Evolutionary conservation across 1,284 basidiomycete species (phyloP).

Genomic region (Ceratobasidium sp.): DNA sequence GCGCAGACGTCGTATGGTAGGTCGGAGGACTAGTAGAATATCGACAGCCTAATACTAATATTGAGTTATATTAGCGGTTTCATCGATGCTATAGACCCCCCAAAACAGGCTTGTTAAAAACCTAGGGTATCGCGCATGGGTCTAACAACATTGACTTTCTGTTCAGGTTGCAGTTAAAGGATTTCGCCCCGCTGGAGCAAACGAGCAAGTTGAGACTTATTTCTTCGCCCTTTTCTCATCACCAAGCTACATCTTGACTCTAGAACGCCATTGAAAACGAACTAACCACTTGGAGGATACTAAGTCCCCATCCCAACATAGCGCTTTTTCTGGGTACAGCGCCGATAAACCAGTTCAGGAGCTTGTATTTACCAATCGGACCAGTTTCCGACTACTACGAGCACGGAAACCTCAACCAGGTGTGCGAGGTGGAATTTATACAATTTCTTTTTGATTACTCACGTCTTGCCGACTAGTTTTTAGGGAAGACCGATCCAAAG

Average conservation of each 20-base stretch:
- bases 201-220: not conserved
- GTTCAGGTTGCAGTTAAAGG: constrained; percentile 21
- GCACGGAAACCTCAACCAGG: constrained; percentile 4
- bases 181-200: not conserved
- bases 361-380: not conserved
- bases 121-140: not conserved
- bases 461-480: not conserved
- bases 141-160: too few relatives aligned
- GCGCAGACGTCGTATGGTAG: constrained; percentile 16
- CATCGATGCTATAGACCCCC: not conserved
- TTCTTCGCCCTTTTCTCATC: not conserved
- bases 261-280: constrained; percentile 16
- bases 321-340: constrained; percentile 19
- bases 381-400: constrained; percentile 20
- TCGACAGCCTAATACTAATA: not conserved
- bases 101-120: not conserved
- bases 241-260: not conserved
- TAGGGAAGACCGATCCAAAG: not conserved
- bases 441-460: too few relatives aligned
- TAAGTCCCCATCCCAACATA: constrained; percentile 24
- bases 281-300: constrained; percentile 11
- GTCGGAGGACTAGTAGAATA: not conserved
- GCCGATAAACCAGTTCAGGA: constrained; percentile 1
- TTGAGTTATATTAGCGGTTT: not conserved
- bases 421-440: not conserved